A percentile compares a stretch with the other conserved stretches of the same genome.
Evolutionary conservation across 257 asterid genomes (phyloP).

Genomic region (Fraxinus americana): DNA sequence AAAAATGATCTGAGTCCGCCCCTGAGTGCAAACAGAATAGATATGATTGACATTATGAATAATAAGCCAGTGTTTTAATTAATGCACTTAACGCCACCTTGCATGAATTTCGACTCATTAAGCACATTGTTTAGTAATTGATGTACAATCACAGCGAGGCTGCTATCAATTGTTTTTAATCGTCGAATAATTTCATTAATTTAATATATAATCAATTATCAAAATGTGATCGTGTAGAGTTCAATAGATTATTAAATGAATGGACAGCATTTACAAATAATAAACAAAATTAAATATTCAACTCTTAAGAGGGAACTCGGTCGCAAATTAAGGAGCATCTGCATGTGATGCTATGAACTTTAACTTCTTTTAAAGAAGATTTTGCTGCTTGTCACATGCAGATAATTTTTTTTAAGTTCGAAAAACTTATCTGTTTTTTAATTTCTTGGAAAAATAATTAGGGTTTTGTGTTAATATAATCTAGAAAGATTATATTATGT

Average conservation of each 20-base stretch:
- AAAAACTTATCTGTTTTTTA: not conserved
- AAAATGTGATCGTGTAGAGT: not conserved
- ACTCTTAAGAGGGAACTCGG: not conserved
- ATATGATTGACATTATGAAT: no score
- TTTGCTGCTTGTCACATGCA: not conserved
- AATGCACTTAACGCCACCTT: conserved; percentile 1
- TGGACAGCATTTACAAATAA: not conserved
- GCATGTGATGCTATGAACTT: not conserved
- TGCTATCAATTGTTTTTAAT: not conserved
- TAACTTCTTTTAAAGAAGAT: not conserved
- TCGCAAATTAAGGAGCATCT: not conserved
- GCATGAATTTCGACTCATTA: conserved; percentile 5
- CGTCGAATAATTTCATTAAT: conserved; percentile 12
- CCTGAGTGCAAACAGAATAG: no score
- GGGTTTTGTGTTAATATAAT: not conserved
- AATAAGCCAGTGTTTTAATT: not conserved
- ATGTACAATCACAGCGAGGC: conserved; percentile 5
- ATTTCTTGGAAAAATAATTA: not conserved
- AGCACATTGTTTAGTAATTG: conserved; percentile 11
- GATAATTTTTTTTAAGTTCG: not conserved
- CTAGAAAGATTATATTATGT: not conserved
- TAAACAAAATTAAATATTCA: no score
- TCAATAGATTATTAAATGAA: not conserved
- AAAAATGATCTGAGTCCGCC: no score
- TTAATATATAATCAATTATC: not conserved